Conservation (phyloP, 176 grass and related monocot species). For the Oryza nivara region DNA sequence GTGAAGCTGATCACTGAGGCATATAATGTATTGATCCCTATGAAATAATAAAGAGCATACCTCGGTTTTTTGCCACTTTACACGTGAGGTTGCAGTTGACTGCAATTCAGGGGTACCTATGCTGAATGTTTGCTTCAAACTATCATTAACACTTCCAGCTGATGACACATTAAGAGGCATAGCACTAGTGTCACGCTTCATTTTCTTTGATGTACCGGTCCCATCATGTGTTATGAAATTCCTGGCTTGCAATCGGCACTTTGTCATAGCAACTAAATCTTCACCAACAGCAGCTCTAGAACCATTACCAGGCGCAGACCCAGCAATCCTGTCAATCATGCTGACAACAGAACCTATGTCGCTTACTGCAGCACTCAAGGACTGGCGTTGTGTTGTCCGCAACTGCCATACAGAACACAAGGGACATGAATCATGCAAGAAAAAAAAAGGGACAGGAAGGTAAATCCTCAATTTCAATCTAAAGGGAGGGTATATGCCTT, state of each 20-base stretch:
- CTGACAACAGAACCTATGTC: slow-evolving; percentile 89
- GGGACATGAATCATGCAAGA: slow-evolving; percentile 29
- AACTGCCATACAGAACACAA: slow-evolving; percentile 54
- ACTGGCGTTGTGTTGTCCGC: slow-evolving; percentile 44
- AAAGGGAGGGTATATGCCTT: neutral
- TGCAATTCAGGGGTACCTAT: slow-evolving; percentile 72
- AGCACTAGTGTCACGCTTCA: slow-evolving; percentile 96
- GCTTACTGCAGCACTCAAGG: slow-evolving; percentile 64
- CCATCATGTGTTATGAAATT: slow-evolving; percentile 91
- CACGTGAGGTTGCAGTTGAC: slow-evolving; percentile 83
- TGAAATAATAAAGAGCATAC: slow-evolving; percentile 46
- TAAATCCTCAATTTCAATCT: neutral
- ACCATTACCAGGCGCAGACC: slow-evolving; percentile 93
- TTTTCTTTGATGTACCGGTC: slow-evolving; percentile 85
- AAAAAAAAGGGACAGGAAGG: neutral
- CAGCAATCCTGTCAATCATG: slow-evolving; percentile 93
- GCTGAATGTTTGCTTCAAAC: slow-evolving; percentile 63
- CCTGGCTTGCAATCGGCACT: slow-evolving; percentile 95
- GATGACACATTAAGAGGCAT: slow-evolving; percentile 88
- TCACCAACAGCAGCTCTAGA: slow-evolving; percentile 94
- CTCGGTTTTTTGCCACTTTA: slow-evolving; percentile 75
- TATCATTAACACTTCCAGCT: slow-evolving; percentile 78
- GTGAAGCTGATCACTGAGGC: neutral
- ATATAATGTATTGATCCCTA: neutral
- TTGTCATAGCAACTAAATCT: slow-evolving; percentile 98